Conservation (phyloP, 2,329 filamentous ascomycete genomes). For the Botryotinia calthae region DNA sequence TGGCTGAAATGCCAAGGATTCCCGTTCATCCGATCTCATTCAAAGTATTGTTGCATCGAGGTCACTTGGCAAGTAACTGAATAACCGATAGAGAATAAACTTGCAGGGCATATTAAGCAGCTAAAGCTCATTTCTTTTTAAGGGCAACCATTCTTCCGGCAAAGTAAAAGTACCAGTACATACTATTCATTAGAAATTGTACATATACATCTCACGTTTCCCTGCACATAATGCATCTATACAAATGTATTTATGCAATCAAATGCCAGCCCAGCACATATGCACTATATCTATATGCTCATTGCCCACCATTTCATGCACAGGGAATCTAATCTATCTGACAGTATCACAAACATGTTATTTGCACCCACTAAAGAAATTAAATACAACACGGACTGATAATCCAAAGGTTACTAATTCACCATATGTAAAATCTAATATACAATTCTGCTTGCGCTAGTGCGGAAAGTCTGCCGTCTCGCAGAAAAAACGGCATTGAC, state of each 20-base stretch:
- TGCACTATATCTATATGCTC: background rate
- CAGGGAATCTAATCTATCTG: background rate
- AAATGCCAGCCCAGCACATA: background rate
- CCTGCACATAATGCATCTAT: background rate
- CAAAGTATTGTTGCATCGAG: background rate
- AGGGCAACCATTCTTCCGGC: background rate
- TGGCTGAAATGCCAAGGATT: background rate
- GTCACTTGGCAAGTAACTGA: background rate
- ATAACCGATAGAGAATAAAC: background rate
- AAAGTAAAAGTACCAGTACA: background rate
- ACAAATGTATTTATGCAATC: background rate
- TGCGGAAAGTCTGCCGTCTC: background rate
- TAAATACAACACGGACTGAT: background rate
- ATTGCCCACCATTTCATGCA: background rate
- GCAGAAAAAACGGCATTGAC: background rate
- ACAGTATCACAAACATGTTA: background rate
- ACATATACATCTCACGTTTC: background rate
- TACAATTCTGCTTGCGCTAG: background rate
- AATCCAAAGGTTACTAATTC: background rate
- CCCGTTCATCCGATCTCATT: slow-evolving; percentile 4
- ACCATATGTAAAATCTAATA: background rate
- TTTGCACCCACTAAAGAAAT: background rate
- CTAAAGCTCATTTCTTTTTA: background rate
- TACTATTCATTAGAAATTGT: background rate
- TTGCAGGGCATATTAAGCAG: background rate